Conservation (phyloP, 2,329 filamentous ascomycete species). For the Nemania abortiva region DNA sequence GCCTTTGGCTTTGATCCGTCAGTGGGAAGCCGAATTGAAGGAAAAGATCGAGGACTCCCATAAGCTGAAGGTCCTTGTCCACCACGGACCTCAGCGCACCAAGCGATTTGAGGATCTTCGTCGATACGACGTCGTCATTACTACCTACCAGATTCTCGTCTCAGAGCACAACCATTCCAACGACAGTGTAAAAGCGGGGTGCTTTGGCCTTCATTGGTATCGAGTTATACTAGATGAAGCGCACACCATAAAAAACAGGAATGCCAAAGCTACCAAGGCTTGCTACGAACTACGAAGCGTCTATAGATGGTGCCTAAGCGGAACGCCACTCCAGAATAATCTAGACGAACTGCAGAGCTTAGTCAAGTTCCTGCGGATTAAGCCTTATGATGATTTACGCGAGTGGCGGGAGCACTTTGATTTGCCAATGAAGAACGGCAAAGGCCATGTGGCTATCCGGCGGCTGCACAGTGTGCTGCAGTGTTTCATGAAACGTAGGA, state of each 20-base stretch:
- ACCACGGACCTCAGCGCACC: slow-evolving; percentile 88
- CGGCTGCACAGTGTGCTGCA: slow-evolving; percentile 86
- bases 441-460: slow-evolving; percentile 88
- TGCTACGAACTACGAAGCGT: slow-evolving; percentile 86
- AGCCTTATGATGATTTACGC: slow-evolving; percentile 86
- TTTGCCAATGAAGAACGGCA: slow-evolving; percentile 87
- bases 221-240: slow-evolving; percentile 95
- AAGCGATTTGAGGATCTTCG: slow-evolving; percentile 82
- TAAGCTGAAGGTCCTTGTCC: slow-evolving; percentile 83
- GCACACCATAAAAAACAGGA: slow-evolving; percentile 98
- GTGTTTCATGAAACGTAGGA: slow-evolving; percentile 98
- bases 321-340: slow-evolving; percentile 98
- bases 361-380: slow-evolving; percentile 91
- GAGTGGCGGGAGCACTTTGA: slow-evolving; percentile 95
- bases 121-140: slow-evolving; percentile 93
- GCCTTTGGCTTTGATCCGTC: slow-evolving; percentile 91
- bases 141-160: slow-evolving; percentile 94
- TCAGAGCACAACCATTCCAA: slow-evolving; percentile 85
- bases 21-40: slow-evolving; percentile 95
- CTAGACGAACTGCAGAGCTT: slow-evolving; percentile 95
- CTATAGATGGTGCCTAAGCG: slow-evolving; percentile 96
- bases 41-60: slow-evolving; percentile 80
- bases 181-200: slow-evolving; percentile 77
- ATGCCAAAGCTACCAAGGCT: slow-evolving; percentile 93
- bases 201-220: slow-evolving; percentile 95